Evolutionary conservation across 345 rosid species (phyloP), one percentile per base, ranked within the genome.

Genomic region (Limnanthes douglasii): DNA sequence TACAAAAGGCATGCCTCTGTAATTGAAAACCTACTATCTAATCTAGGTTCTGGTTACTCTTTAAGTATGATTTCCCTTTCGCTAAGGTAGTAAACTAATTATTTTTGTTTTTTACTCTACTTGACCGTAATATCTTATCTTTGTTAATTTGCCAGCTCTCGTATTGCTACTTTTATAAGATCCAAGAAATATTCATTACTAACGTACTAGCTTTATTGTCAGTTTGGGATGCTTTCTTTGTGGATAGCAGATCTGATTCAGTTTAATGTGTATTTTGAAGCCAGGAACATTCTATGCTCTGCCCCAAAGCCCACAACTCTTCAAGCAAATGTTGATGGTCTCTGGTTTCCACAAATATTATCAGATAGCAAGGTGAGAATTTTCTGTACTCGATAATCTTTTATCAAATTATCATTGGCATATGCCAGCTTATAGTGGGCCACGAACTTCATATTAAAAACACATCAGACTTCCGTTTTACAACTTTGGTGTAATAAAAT

Each of bases 261-360:
- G 15, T 56, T 43, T 46, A 34, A 45, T 65, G 34, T 65, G 57
- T 65, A 42, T 61, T 65, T 70, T 75, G 75, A 84, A 90, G 98
- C 68, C 92, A 75, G 92, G 98, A 72, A 62, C 92, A 59, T 90
- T 90, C 64, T 84, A 84, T 66, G 95, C 98, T 48, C 67, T 84
- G 74, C 95, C 95, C 12, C 95, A 80, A 53, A 90, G 98, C 58
- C 95, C 95, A 8, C 98, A 84, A 54, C 92, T 90, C 24, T 84
- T 74, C 57, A 90, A 90, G 54, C 95, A 90, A 59, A 74, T 90
- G 98, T 46, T 90, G 39, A 90, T 90, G 98, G 98, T 90, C 59
- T 77, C 98, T 1, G 94, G 94, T 53, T 90, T 84, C 70, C 77
- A 77, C 66, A 90, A 60, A 66, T 90, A 90, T 58, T 90, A 83